phyloP scores from a whole-genome alignment of 2,329 filamentous ascomycete genomes.

The Alternaria alternata region DNA sequence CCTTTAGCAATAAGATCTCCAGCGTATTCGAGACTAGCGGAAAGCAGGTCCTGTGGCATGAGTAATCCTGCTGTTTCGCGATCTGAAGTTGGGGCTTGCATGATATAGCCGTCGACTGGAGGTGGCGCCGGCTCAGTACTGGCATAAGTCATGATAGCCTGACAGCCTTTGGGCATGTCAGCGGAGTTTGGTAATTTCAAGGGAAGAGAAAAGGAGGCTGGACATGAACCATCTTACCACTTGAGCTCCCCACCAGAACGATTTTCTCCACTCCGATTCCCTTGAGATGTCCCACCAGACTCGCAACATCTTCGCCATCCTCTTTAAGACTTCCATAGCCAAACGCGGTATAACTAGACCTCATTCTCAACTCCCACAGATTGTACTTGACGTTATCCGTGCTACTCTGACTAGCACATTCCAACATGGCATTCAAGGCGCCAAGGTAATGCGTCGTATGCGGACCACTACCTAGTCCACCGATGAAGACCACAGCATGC shows the following conservation, averaged over 20 bases:
- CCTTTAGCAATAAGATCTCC: conserved; percentile 15
- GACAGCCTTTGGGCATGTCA: conserved; percentile 19
- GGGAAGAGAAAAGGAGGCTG: neutral
- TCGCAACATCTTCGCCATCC: conserved; percentile 23
- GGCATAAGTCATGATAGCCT: conserved; percentile 23
- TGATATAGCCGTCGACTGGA: conserved; percentile 21
- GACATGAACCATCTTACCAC: neutral
- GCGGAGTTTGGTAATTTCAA: neutral
- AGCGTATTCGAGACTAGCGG: conserved; percentile 11
- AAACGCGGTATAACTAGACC: conserved; percentile 29
- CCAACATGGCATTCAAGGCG: neutral
- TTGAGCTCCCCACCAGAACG: conserved; percentile 7
- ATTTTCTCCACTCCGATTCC: neutral
- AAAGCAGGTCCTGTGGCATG: conserved; percentile 19
- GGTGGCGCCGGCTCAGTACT: neutral
- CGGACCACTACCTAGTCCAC: conserved; percentile 27
- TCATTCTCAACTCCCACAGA: conserved; percentile 31
- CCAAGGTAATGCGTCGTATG: conserved; percentile 18
- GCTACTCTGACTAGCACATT: neutral
- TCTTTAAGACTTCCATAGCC: conserved; percentile 28
- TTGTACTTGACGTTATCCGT: conserved; percentile 8
- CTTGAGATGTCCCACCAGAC: conserved; percentile 21
- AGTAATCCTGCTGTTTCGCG: conserved; percentile 22
- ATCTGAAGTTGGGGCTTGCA: conserved; percentile 28
- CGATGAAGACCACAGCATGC: conserved; percentile 25